Evolutionary conservation across 2,329 filamentous ascomycete genomes (phyloP).

Genomic region (Berkeleyomyces rouxiae): DNA sequence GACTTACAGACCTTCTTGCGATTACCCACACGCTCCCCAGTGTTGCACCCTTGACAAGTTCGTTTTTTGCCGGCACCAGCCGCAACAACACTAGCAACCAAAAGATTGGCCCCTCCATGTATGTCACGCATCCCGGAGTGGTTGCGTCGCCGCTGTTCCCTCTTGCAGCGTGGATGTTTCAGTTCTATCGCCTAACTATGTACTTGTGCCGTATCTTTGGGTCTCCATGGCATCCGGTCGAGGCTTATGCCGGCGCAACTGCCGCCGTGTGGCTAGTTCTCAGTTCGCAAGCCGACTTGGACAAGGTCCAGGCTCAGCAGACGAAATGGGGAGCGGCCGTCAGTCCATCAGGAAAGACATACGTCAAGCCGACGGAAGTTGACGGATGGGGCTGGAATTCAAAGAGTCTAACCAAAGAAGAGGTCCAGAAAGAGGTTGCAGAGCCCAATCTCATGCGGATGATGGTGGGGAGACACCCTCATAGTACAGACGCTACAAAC

Average conservation of each 20-base stretch:
- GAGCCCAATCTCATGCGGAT: constrained; percentile 32
- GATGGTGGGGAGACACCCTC: constrained; percentile 41
- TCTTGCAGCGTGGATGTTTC: constrained; percentile 51
- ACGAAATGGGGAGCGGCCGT: constrained; percentile 75
- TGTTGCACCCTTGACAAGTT: constrained; percentile 26
- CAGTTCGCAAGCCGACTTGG: constrained; percentile 43
- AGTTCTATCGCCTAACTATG: constrained; percentile 50
- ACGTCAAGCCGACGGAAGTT: constrained; percentile 63
- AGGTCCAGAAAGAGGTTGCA: constrained; percentile 25
- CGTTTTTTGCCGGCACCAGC: constrained; percentile 11
- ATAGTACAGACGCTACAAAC: constrained; percentile 40
- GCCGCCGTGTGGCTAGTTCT: constrained; percentile 67
- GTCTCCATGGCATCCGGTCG: constrained; percentile 72
- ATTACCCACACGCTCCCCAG: constrained; percentile 55
- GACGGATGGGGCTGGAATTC: constrained; percentile 66
- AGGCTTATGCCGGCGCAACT: constrained; percentile 59
- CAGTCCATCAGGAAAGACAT: constrained; percentile 38
- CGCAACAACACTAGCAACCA: background rate
- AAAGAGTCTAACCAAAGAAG: constrained; percentile 13
- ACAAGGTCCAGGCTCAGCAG: constrained; percentile 36
- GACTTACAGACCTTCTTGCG: constrained; percentile 69
- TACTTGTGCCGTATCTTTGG: constrained; percentile 61
- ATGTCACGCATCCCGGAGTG: constrained; percentile 74
- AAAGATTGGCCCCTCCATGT: constrained; percentile 40
- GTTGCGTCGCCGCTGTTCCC: constrained; percentile 69